These are phyloP conservation scores for Sarocladium kiliense DNA, from an alignment of 2,329 filamentous ascomycete species.

Conservation along the genomic window DNA sequence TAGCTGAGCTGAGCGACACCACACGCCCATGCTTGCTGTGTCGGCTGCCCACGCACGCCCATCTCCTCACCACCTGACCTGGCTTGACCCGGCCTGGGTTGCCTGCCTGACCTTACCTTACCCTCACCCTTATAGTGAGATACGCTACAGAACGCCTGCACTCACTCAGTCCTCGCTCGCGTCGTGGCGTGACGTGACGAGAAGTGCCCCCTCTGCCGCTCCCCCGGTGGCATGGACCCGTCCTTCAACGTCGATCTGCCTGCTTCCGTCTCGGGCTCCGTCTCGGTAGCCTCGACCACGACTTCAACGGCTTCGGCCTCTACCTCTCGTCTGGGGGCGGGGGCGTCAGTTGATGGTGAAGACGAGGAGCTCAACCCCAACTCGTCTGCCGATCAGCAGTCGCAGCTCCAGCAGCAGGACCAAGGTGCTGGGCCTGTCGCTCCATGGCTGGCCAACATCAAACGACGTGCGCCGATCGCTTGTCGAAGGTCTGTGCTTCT, in stretches of 20 bases:
- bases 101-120: too few species aligned
- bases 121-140: neutral
- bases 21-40: neutral
- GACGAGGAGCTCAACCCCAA: neutral
- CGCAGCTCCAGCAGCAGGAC: neutral
- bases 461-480: slow-evolving; percentile 8
- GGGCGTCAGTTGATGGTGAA: neutral
- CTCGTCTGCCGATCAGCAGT: neutral
- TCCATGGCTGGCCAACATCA: slow-evolving; percentile 7
- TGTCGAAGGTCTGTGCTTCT: slow-evolving; percentile 10
- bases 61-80: neutral
- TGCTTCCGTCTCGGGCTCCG: neutral
- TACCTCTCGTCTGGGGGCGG: neutral
- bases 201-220: neutral
- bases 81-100: too few species aligned
- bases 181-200: neutral
- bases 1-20: neutral
- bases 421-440: neutral
- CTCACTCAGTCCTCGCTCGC: neutral
- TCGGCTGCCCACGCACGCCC: neutral
- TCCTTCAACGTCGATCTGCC: slow-evolving; percentile 1
- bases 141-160: neutral
- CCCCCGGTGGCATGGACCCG: neutral
- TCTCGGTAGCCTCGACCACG: neutral
- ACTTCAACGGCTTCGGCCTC: neutral